Conservation (phyloP, 2,329 filamentous ascomycete genomes). For the Celoporthe dispersa region DNA sequence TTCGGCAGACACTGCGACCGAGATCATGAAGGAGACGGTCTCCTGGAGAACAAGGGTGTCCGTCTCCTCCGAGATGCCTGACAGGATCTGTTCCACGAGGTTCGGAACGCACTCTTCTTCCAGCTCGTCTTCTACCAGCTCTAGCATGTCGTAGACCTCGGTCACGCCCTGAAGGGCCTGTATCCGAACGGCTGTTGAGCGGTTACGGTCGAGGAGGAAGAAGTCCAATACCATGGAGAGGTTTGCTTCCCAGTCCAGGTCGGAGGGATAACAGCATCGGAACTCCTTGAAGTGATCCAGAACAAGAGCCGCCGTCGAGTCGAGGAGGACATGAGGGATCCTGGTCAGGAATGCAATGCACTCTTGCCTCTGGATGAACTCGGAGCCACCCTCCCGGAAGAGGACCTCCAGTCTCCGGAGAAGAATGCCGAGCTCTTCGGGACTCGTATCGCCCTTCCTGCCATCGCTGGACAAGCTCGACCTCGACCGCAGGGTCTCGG, state of each 20-base stretch:
- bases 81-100: constrained; percentile 65
- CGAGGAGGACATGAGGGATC: constrained; percentile 65
- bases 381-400: constrained; percentile 48
- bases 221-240: constrained; percentile 62
- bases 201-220: constrained; percentile 65
- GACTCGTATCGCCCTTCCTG: constrained; percentile 43
- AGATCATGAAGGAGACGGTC: constrained; percentile 66
- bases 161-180: constrained; percentile 64
- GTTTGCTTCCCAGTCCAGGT: constrained; percentile 69
- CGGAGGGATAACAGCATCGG: constrained; percentile 72
- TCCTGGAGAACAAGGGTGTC: constrained; percentile 69
- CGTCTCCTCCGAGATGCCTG: constrained; percentile 64
- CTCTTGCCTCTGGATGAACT: constrained; percentile 67
- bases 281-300: constrained; percentile 72
- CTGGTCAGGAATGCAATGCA: constrained; percentile 70
- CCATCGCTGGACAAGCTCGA: constrained; percentile 32
- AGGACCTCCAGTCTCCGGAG: constrained; percentile 56
- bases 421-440: constrained; percentile 49
- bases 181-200: constrained; percentile 66
- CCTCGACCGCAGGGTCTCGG: constrained; percentile 9
- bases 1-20: constrained; percentile 65
- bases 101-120: constrained; percentile 60
- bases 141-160: constrained; percentile 62
- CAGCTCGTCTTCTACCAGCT: constrained; percentile 62
- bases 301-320: constrained; percentile 66